A percentile compares a stretch with the other conserved stretches of the same genome.
Conservation (phyloP, 495 filamentous ascomycete species). For the Aspergillus taichungensis region DNA sequence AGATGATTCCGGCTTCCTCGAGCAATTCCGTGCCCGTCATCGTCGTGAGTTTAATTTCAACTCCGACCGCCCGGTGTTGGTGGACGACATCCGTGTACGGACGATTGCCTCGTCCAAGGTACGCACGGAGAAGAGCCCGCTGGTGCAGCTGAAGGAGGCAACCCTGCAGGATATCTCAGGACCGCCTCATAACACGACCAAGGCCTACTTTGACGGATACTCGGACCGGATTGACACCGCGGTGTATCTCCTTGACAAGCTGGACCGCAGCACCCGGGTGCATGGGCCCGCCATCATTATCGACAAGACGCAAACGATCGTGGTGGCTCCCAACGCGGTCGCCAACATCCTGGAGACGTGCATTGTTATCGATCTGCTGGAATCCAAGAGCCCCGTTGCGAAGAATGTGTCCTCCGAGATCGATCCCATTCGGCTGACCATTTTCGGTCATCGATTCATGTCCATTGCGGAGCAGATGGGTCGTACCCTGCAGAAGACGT, state of each 20-base stretch:
- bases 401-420: constrained; percentile 60
- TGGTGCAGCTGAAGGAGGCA: constrained; percentile 30
- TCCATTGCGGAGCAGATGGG: constrained; percentile 99
- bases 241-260: constrained; percentile 73
- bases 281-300: constrained; percentile 85
- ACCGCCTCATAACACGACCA: constrained; percentile 20
- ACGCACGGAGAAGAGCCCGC: constrained; percentile 32
- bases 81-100: constrained; percentile 47
- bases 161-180: constrained; percentile 19
- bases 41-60: constrained; percentile 46
- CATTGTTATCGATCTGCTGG: constrained; percentile 45
- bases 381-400: constrained; percentile 53
- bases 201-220: constrained; percentile 48
- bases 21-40: constrained; percentile 39
- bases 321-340: constrained; percentile 72
- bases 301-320: constrained; percentile 92
- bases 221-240: constrained; percentile 69
- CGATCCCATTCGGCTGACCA: constrained; percentile 85
- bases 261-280: constrained; percentile 68
- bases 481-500: constrained; percentile 89
- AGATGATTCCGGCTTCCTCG: constrained; percentile 30
- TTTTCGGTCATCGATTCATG: constrained; percentile 97
- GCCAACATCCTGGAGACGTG: constrained; percentile 35
- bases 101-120: constrained; percentile 35
- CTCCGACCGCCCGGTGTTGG: constrained; percentile 38